A percentile compares a stretch with the other conserved stretches of the same genome.
These are phyloP conservation scores for Cutaneotrichosporon daszewskae DNA, from an alignment of 1,284 basidiomycete genomes.

Conservation along the genomic window DNA sequence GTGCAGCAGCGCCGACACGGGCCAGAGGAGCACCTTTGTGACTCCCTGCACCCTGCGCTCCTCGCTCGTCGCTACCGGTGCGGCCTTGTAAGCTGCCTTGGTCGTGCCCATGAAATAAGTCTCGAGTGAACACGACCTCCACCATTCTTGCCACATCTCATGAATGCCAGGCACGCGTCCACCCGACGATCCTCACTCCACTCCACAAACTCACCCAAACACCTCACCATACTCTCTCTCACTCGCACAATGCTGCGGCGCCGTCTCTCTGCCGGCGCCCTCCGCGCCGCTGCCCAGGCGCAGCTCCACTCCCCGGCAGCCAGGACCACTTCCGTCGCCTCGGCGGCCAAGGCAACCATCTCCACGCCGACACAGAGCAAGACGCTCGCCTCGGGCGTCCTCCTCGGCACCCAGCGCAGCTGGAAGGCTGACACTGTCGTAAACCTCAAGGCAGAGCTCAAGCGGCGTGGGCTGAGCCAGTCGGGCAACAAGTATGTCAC, in stretches of 20 bases:
- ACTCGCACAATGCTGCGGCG: conserved; percentile 37
- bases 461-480: conserved; percentile 59
- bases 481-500: conserved; percentile 50
- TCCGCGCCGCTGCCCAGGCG: conserved; percentile 25
- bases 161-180: too few species aligned
- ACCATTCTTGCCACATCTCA: too few species aligned
- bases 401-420: conserved; percentile 61
- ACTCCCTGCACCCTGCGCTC: neutral
- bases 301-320: neutral
- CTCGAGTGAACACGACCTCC: too few species aligned
- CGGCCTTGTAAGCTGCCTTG: too few species aligned
- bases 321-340: neutral
- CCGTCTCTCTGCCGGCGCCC: conserved; percentile 36
- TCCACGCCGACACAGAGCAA: conserved; percentile 12
- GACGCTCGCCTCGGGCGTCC: conserved; percentile 59
- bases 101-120: too few species aligned
- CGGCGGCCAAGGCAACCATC: conserved; percentile 14
- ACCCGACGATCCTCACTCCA: too few species aligned
- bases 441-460: conserved; percentile 61
- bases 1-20: conserved; percentile 27
- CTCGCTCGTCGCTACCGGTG: neutral
- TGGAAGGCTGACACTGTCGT: conserved; percentile 55
- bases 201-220: neutral
- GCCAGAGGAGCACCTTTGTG: conserved; percentile 8
- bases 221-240: conserved; percentile 5